Conservation (phyloP, 371 early-diverging fungal genomes). For the Nosema muscidifuracis region DNA sequence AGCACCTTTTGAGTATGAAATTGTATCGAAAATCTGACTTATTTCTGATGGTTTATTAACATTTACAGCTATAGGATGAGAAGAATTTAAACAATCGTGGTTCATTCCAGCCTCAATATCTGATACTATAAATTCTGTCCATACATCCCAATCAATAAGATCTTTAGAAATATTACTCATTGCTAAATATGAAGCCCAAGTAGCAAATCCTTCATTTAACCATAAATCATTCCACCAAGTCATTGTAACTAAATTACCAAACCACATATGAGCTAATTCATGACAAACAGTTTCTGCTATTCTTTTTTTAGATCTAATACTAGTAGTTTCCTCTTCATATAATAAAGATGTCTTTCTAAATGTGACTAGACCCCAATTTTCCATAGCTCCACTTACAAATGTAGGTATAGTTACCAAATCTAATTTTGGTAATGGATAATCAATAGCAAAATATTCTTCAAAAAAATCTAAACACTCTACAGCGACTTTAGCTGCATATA, state of each 20-base stretch:
- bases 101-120: constrained; percentile 68
- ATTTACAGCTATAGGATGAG: constrained; percentile 80
- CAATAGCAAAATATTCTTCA: constrained; percentile 71
- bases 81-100: constrained; percentile 72
- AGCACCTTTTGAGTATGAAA: constrained; percentile 78
- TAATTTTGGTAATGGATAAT: constrained; percentile 76
- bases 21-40: constrained; percentile 71
- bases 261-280: constrained; percentile 89
- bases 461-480: constrained; percentile 70
- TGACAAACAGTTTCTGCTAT: constrained; percentile 77
- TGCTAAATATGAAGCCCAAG: constrained; percentile 76
- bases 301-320: constrained; percentile 67
- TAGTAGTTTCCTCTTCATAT: constrained; percentile 67
- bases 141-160: constrained; percentile 57
- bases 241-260: constrained; percentile 82
- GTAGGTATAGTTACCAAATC: constrained; percentile 80
- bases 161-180: constrained; percentile 69
- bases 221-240: constrained; percentile 83
- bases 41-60: constrained; percentile 72
- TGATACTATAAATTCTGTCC: constrained; percentile 66
- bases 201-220: constrained; percentile 93
- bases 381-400: constrained; percentile 72
- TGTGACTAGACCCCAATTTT: constrained; percentile 87
- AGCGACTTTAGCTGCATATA: constrained; percentile 71
- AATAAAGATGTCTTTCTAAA: constrained; percentile 72